Base-by-base conservation (phyloP, 2,329 filamentous ascomycete genomes). In the Exophiala bonariae region DNA sequence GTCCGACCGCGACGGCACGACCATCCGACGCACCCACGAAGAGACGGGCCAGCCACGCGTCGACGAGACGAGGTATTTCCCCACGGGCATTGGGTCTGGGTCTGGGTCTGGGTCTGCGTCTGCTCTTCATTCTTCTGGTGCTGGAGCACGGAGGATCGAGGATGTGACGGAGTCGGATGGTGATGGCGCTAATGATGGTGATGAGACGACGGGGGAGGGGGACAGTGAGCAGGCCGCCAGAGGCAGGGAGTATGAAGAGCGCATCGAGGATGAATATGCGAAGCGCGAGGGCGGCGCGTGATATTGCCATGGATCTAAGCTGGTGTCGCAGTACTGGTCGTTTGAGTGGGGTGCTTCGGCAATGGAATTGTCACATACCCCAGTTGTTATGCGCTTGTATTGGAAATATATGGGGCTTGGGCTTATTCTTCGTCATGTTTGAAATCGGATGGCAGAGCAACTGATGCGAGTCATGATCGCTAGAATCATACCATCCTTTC, bases 251-350 rank as follows among this genome's bases (percentile, higher is more conserved):
- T 74, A 71, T 50, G 67, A 71, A 54, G 70, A 73, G 57, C 62
- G 67, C n/a, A 73, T 73, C 59, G 71, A 71, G 61, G 70, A 71
- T 39, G 72, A 74, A 56, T 70, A 71, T 59, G 66, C 68, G 47
- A 69, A 71, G 64, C 54, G 68, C 40, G 70, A 72, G 55, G 66
- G 66, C 1, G 66, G 68, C 61, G 68, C 72, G 58, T 69, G 58
- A 60, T 37, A 62, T 43, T 42, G 52, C 6, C 23, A 6, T 26
- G 23, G 23, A 26, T n/a, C n/a, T n/a, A n/a, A n/a, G n/a, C n/a
- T n/a, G n/a, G n/a, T n/a, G n/a, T n/a, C n/a, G n/a, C n/a, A n/a
- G n/a, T n/a, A n/a, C n/a, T n/a, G n/a, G n/a, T n/a, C n/a, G n/a
- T n/a, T n/a, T n/a, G n/a, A n/a, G n/a, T n/a, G n/a, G n/a, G n/a